phyloP scores from a whole-genome alignment of 106 monocot species.

The Apostasia ramifera region DNA sequence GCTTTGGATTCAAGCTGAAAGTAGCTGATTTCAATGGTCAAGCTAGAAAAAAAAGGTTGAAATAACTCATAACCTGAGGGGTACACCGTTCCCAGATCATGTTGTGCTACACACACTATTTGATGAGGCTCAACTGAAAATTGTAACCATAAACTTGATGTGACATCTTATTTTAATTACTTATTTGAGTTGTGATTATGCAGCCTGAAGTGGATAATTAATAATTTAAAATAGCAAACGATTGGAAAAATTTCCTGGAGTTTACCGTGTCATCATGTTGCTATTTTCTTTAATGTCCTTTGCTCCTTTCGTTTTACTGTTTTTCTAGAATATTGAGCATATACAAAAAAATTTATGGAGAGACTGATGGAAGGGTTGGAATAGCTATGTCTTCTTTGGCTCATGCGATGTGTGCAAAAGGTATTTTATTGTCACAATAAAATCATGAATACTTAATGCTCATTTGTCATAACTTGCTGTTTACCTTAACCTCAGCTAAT shows the following conservation, averaged over 20 bases:
- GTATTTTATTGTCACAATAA: conserved; percentile 21
- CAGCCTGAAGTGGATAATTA: too few species aligned
- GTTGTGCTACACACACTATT: too few species aligned
- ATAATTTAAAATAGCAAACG: too few species aligned
- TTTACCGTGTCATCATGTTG: not conserved
- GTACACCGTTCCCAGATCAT: too few species aligned
- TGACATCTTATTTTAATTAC: too few species aligned
- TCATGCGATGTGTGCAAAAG: conserved; percentile 73
- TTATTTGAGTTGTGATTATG: too few species aligned
- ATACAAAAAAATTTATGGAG: conserved; percentile 49
- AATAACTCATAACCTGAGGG: too few species aligned
- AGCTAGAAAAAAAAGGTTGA: too few species aligned
- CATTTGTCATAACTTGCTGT: not conserved
- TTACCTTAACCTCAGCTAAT: not conserved
- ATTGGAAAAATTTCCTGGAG: not conserved
- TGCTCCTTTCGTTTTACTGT: not conserved
- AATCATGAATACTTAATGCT: not conserved
- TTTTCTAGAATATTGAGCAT: conserved; percentile 56
- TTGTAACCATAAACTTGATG: too few species aligned
- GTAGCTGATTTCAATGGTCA: too few species aligned
- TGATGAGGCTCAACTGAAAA: too few species aligned
- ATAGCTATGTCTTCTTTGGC: conserved; percentile 82
- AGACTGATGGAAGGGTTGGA: conserved; percentile 69
- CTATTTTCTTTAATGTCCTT: not conserved
- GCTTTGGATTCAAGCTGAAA: too few species aligned